These are phyloP conservation scores for Cardamine chenopodiifolia DNA, from an alignment of 345 rosid genomes.

Conservation along the genomic window DNA sequence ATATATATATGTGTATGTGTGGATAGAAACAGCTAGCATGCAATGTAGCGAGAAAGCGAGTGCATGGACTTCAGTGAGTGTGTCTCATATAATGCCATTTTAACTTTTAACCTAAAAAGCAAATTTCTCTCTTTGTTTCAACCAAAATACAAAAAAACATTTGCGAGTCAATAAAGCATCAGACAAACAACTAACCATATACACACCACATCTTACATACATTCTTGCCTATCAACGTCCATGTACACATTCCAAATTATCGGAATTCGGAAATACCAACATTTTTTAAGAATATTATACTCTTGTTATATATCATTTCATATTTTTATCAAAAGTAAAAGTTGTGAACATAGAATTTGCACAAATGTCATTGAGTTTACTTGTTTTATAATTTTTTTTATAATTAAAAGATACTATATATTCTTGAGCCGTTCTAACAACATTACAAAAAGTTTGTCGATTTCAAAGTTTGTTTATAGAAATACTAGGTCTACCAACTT, in stretches of 20 bases:
- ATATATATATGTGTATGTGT: background rate
- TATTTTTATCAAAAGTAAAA: background rate
- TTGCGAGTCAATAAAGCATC: constrained; percentile 41
- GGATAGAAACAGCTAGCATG: constrained; percentile 44
- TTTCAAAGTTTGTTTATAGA: constrained; percentile 11
- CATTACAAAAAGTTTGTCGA: constrained; percentile 11
- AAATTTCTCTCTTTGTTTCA: constrained; percentile 31
- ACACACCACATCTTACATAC: constrained; percentile 37
- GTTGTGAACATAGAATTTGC: background rate
- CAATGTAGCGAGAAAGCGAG: constrained; percentile 41
- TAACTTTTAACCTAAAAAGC: constrained; percentile 43
- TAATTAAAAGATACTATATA: background rate
- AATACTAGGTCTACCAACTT: background rate
- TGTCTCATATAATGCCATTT: constrained; percentile 36
- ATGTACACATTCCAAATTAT: constrained; percentile 30
- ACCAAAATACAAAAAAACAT: constrained; percentile 19
- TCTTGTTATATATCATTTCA: background rate
- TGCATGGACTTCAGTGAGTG: constrained; percentile 48
- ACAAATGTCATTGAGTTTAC: background rate
- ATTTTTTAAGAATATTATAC: background rate
- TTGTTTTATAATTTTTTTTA: background rate
- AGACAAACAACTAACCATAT: constrained; percentile 43
- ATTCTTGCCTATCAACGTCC: constrained; percentile 16
- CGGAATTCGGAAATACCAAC: constrained; percentile 9
- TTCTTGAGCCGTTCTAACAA: constrained; percentile 23